These are phyloP conservation scores for Colletotrichum falcatum DNA, from an alignment of 2,329 filamentous ascomycete species.

Conservation along the genomic window DNA sequence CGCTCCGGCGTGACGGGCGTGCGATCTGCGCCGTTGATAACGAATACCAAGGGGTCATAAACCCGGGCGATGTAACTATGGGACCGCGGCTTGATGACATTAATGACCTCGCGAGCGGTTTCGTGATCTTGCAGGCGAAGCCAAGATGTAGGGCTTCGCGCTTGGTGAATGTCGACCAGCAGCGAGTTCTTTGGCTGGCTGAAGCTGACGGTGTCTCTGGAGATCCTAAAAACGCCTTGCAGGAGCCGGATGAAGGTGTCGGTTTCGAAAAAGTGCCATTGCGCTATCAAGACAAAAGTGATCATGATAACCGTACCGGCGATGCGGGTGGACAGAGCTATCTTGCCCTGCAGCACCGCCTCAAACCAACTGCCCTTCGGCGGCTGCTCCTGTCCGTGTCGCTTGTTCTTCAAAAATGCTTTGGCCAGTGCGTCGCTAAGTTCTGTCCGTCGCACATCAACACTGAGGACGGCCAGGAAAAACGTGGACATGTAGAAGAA, in stretches of 20 bases:
- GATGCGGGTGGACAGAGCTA: slow-evolving; percentile 78
- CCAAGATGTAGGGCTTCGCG: slow-evolving; percentile 82
- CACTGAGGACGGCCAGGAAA: slow-evolving; percentile 82
- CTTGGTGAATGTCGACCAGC: slow-evolving; percentile 76
- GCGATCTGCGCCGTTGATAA: slow-evolving; percentile 76
- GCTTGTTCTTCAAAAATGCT: slow-evolving; percentile 58
- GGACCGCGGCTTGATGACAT: slow-evolving; percentile 77
- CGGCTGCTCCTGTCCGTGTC: slow-evolving; percentile 49
- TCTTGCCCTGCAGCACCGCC: slow-evolving; percentile 71
- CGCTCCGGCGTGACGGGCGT: slow-evolving; percentile 64
- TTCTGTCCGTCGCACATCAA: slow-evolving; percentile 82
- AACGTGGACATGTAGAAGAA: slow-evolving; percentile 84
- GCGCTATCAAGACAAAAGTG: slow-evolving; percentile 77
- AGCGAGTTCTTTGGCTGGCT: slow-evolving; percentile 50
- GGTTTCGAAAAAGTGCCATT: slow-evolving; percentile 81
- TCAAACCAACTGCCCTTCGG: slow-evolving; percentile 65
- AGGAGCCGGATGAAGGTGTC: slow-evolving; percentile 57
- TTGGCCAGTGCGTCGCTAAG: slow-evolving; percentile 78
- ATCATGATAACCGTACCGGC: slow-evolving; percentile 80
- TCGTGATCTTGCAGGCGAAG: slow-evolving; percentile 82
- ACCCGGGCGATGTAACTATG: slow-evolving; percentile 80
- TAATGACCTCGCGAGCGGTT: slow-evolving; percentile 80
- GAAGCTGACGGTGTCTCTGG: slow-evolving; percentile 46
- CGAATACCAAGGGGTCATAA: slow-evolving; percentile 80
- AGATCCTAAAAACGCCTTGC: slow-evolving; percentile 49